These are phyloP conservation scores for Niveomyces coronatus DNA, from an alignment of 2,329 filamentous ascomycete genomes.

Conservation along the genomic window DNA sequence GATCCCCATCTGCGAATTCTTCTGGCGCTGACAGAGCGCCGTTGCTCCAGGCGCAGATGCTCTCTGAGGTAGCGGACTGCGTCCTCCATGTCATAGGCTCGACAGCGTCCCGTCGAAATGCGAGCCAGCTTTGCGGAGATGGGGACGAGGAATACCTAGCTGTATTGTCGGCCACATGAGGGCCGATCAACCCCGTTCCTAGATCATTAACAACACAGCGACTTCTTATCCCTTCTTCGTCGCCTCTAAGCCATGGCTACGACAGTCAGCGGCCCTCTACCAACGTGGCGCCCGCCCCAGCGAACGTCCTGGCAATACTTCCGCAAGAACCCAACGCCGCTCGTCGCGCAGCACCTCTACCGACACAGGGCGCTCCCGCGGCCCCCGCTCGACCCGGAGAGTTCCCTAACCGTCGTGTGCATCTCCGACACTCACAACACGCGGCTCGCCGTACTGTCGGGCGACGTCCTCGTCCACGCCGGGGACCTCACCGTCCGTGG, in stretches of 20 bases:
- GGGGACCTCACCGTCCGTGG: slow-evolving; percentile 36
- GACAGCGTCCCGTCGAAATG: too few species aligned
- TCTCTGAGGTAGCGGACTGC: too few species aligned
- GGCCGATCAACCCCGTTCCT: background rate
- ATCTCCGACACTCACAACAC: slow-evolving; percentile 36
- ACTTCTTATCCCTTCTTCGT: slow-evolving; percentile 1
- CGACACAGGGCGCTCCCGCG: background rate
- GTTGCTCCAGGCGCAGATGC: too few species aligned
- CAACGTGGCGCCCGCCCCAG: slow-evolving; percentile 1
- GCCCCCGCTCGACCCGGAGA: background rate
- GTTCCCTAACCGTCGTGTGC: slow-evolving; percentile 25
- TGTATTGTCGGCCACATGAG: slow-evolving; percentile 2
- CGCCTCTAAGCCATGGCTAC: slow-evolving; percentile 1
- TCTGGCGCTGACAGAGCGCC: too few species aligned
- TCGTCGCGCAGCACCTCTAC: slow-evolving; percentile 5
- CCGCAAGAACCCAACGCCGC: background rate
- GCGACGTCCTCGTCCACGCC: slow-evolving; percentile 37
- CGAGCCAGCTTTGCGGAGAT: too few species aligned
- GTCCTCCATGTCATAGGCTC: too few species aligned
- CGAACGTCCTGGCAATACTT: slow-evolving; percentile 5
- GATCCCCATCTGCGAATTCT: too few species aligned
- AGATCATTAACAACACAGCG: background rate
- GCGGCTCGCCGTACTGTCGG: slow-evolving; percentile 26
- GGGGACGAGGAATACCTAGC: slow-evolving; percentile 2
- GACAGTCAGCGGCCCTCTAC: slow-evolving; percentile 1